Evolutionary conservation across 148 eudicot species (phyloP).

Genomic region (Silene conica): DNA sequence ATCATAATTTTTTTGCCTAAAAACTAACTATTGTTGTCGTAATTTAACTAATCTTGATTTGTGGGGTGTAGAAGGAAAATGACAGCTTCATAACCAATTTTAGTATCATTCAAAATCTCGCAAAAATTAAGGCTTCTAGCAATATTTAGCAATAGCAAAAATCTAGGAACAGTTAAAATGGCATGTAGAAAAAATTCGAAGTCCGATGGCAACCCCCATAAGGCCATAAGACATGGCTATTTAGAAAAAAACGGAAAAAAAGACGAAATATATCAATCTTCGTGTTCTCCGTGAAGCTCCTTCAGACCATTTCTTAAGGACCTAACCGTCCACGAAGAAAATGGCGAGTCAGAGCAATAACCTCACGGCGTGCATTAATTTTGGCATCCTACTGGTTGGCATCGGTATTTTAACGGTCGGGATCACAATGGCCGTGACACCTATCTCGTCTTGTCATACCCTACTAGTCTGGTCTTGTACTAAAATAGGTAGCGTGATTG

Average conservation of each 20-base stretch:
- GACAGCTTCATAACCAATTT: not conserved
- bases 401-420: not conserved
- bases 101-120: not conserved
- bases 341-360: slow-evolving; percentile 13
- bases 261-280: not conserved
- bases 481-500: slow-evolving; percentile 11
- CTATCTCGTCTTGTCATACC: not conserved
- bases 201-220: no score
- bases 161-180: slow-evolving; percentile 5
- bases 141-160: not conserved
- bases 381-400: slow-evolving; percentile 2
- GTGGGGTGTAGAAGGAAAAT: slow-evolving; percentile 6
- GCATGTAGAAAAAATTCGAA: not conserved
- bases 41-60: not conserved
- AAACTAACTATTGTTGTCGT: not conserved
- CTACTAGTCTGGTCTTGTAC: slow-evolving; percentile 9
- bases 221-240: not conserved
- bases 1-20: not conserved
- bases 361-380: slow-evolving; percentile 6
- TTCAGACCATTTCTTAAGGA: not conserved
- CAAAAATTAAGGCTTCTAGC: not conserved
- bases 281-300: not conserved
- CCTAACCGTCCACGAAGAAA: not conserved
- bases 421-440: not conserved
- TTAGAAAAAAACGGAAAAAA: not conserved